These are phyloP conservation scores for Rhinocladiella similis DNA, from an alignment of 2,329 filamentous ascomycete genomes.

Conservation along the genomic window DNA sequence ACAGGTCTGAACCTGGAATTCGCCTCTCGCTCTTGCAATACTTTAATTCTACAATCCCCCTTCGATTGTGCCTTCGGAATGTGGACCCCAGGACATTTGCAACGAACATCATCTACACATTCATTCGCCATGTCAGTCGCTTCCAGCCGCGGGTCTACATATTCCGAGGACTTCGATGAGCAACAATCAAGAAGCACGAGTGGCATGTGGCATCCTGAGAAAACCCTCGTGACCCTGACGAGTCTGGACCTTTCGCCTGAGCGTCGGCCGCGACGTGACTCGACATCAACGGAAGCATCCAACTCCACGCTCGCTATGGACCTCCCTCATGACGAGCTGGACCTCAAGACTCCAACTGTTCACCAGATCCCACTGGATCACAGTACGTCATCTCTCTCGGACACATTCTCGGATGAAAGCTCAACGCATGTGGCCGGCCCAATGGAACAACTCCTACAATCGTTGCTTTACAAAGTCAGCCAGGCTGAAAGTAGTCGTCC, in stretches of 20 bases:
- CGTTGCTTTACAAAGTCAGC: slow-evolving; percentile 17
- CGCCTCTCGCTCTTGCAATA: not conserved
- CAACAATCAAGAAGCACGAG: not conserved
- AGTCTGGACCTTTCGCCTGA: not conserved
- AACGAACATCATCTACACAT: slow-evolving; percentile 5
- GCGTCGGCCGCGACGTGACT: slow-evolving; percentile 3
- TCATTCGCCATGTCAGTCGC: slow-evolving; percentile 7
- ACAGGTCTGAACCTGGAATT: not conserved
- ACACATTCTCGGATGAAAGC: not conserved
- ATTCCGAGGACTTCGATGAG: slow-evolving; percentile 1
- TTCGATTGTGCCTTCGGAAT: not conserved
- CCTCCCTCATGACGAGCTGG: slow-evolving; percentile 6
- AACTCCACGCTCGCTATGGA: slow-evolving; percentile 3
- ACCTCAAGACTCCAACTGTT: slow-evolving; percentile 21
- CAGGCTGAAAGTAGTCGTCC: slow-evolving; percentile 19
- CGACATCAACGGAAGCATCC: slow-evolving; percentile 4
- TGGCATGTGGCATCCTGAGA: slow-evolving; percentile 10
- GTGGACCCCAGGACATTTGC: slow-evolving; percentile 5
- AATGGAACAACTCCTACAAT: slow-evolving; percentile 19
- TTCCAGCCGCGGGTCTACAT: slow-evolving; percentile 8
- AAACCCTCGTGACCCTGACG: not conserved
- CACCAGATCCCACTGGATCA: not conserved
- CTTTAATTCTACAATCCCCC: not conserved
- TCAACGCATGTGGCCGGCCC: slow-evolving; percentile 9
- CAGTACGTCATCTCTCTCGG: not conserved